Evolutionary conservation across 768 basidiomycete species (phyloP).

Genomic region (Agaricus bisporus): DNA sequence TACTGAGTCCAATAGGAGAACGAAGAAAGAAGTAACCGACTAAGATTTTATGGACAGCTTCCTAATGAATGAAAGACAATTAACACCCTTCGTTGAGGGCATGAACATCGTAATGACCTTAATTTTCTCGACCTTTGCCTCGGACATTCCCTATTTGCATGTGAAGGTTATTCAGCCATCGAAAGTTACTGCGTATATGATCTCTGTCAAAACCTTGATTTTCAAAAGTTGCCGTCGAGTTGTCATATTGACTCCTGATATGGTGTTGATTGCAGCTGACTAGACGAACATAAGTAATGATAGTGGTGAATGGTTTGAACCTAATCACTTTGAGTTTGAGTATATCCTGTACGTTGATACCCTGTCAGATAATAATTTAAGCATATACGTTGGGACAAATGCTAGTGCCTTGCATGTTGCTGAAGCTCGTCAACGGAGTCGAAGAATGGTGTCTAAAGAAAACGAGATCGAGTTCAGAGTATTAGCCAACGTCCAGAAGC

Average conservation of each 20-base stretch:
- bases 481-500: not conserved
- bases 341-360: conserved; percentile 94
- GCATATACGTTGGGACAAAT: not conserved
- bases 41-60: conserved; percentile 84
- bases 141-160: conserved; percentile 75
- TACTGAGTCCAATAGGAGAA: not conserved
- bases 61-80: conserved; percentile 35
- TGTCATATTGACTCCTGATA: conserved; percentile 88
- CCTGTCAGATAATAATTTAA: conserved; percentile 37
- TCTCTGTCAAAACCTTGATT: conserved; percentile 62
- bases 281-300: conserved; percentile 21
- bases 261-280: conserved; percentile 78
- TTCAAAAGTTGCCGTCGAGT: conserved; percentile 86
- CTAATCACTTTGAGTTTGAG: conserved; percentile 76
- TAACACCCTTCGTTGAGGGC: conserved; percentile 24
- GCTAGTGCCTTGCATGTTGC: conserved; percentile 51
- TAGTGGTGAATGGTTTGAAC: conserved; percentile 9
- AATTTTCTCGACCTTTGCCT: conserved; percentile 97
- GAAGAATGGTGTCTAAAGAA: conserved; percentile 50
- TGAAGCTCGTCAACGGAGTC: conserved; percentile 83
- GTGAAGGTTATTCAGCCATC: not conserved
- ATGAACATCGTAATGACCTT: conserved; percentile 34
- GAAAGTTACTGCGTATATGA: conserved; percentile 16
- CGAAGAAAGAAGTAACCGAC: conserved; percentile 30
- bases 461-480: not conserved